Conservation (phyloP, 129 eudicot genomes). For the Pseudognaphalium luteoalbum region DNA sequence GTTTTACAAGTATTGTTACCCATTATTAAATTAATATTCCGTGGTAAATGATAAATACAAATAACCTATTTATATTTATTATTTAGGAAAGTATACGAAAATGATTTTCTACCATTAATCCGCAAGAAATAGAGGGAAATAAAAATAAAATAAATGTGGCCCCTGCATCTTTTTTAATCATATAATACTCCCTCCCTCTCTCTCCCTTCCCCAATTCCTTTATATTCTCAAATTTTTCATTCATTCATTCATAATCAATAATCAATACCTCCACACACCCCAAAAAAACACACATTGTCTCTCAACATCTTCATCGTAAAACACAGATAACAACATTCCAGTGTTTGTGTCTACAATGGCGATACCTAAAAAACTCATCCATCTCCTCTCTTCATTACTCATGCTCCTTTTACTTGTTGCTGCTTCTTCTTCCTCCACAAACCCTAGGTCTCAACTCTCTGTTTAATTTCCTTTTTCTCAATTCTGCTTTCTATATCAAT, state of each 20-base stretch:
- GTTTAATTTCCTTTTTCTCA: neutral
- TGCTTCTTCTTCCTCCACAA: constrained; percentile 5
- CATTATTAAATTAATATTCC: too few species aligned
- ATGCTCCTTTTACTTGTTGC: constrained; percentile 36
- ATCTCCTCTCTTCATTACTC: constrained; percentile 31
- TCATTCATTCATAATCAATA: neutral
- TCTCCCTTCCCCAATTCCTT: neutral
- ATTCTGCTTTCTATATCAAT: constrained; percentile 4
- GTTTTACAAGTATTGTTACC: too few species aligned
- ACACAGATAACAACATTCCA: neutral
- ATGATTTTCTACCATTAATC: too few species aligned
- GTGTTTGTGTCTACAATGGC: constrained; percentile 25
- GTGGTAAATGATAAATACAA: too few species aligned
- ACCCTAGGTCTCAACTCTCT: constrained; percentile 34
- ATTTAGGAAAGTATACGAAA: too few species aligned
- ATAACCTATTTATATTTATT: too few species aligned
- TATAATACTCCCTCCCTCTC: too few species aligned
- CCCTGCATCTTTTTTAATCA: neutral
- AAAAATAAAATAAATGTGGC: neutral
- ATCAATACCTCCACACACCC: neutral
- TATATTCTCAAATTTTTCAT: neutral
- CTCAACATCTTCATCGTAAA: constrained; percentile 5
- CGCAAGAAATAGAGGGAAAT: too few species aligned
- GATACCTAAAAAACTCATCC: constrained; percentile 16
- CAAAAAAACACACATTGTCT: neutral